Percentiles rank a stretch among this genome's conserved stretches.
Conservation (phyloP, 2,329 filamentous ascomycete genomes). For the Xylariales sp. region DNA sequence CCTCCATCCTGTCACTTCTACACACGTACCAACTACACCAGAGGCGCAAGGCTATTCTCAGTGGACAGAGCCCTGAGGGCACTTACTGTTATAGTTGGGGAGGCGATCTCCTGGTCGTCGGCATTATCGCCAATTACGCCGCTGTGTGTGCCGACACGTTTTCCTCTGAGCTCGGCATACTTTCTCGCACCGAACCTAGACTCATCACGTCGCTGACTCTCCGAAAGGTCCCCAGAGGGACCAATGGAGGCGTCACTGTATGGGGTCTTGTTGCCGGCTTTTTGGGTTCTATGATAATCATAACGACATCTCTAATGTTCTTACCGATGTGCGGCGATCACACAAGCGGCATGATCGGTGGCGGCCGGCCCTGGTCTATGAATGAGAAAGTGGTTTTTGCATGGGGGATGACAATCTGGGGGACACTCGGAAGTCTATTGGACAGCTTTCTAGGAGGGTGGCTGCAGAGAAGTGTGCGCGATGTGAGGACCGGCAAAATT, state of each 20-base stretch:
- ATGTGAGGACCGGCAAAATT: constrained; percentile 85
- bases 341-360: constrained; percentile 54
- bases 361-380: constrained; percentile 62
- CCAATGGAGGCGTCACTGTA: constrained; percentile 90
- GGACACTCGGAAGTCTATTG: constrained; percentile 81
- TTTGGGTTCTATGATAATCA: constrained; percentile 77
- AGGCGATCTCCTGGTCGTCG: constrained; percentile 71
- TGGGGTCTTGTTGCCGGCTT: constrained; percentile 79
- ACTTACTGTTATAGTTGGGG: constrained; percentile 69
- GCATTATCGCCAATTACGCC: constrained; percentile 85
- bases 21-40: constrained; percentile 69
- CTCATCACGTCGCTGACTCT: constrained; percentile 85
- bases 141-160: constrained; percentile 94
- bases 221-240: constrained; percentile 85
- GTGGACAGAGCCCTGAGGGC: constrained; percentile 47
- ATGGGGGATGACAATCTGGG: constrained; percentile 75
- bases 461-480: constrained; percentile 86
- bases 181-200: constrained; percentile 79
- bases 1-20: constrained; percentile 71
- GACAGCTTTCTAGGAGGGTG: constrained; percentile 89
- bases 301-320: constrained; percentile 72
- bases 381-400: constrained; percentile 60
- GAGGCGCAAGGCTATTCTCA: constrained; percentile 57
- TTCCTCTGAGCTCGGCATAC: constrained; percentile 92
- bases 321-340: constrained; percentile 73